Evolutionary conservation across 176 grass and related monocot species (phyloP), one percentile per base, ranked within the genome.

Genomic region (Zoysia pacifica): DNA sequence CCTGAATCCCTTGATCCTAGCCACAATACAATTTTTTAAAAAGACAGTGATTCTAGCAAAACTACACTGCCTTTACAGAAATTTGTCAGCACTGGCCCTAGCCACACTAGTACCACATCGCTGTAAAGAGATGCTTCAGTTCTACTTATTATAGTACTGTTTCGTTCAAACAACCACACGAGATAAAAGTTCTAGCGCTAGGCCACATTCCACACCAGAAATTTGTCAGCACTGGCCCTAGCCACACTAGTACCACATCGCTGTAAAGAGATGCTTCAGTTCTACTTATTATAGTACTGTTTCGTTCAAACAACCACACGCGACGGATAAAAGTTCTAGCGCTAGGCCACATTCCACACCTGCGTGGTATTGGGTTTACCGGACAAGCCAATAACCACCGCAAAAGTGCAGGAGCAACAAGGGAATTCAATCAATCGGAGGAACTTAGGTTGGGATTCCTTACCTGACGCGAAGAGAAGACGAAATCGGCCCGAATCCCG

Each of bases 221-320:
- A n/a, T n/a, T n/a, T n/a, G n/a, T n/a, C n/a, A n/a, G n/a, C n/a
- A n/a, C n/a, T n/a, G n/a, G n/a, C n/a, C n/a, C n/a, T n/a, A n/a
- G 61, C 18, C 6, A 86, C n/a, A n/a, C n/a, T n/a, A n/a, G n/a
- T 36, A 70, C 46, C 45, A 68, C 4, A 20, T 5, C 51, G 20
- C 4, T 11, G 58, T 61, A 7, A 3, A 41, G 53, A 16, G 16
- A 56, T 55, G 50, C 59, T 69, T 86, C 45, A 86, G 52, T 78
- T 61, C 12, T 62, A 39, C 12, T 2, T 5, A 39, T 49, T 9
- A 51, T 12, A 72, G 11, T 20, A 15, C n/a, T 53, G 6, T 18
- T 67, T 1, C 53, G 37, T n/a, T 67, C 11, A 11, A 65, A 69
- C 2, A 3, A 80, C 0, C n/a, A 49, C 28, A 69, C 18, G 49